Evolutionary conservation across 2,329 filamentous ascomycete genomes (phyloP), one percentile per base, ranked within the genome.

Genomic region (Aspergillus fructus): DNA sequence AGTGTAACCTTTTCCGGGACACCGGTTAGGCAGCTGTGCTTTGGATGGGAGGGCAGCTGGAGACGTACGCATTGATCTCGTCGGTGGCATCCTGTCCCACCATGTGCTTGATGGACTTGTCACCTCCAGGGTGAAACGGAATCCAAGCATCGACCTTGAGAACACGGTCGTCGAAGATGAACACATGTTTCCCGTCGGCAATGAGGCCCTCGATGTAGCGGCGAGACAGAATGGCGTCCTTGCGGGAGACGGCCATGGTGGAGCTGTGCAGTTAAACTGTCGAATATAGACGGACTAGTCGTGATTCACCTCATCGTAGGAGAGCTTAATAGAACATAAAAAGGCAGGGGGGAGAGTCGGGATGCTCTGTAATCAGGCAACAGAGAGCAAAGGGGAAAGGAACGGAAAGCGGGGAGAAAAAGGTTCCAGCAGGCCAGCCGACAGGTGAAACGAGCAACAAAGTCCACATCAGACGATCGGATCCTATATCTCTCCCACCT

Each of bases 21-120:
- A 27, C 15, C n/a, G 5, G 33, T 48, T 51, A 60, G 62, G 49
- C 17, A 55, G 63, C 57, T 66, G 62, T 49, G 19, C 19, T 33
- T 39, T 17, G 19, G 40, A 21, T 5, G 27, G 43, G 33, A 46
- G 30, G 7, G 55, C 64, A 57, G 33, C 40, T 19, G 30, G 43
- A 59, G 50, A 80, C 88, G 50, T 83, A 97, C 91, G 88, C 90
- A 73, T 89, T 91, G 60, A 97, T 88, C 76, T 97, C 94, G 74
- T 97, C 93, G 11, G 93, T 97, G 50, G 91, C 93, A 84, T 96
- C 92, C 76, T 89, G 86, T 60, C 92, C 92, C 59, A 97, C 85
- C 91, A 97, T 94, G 71, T 99, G 94, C 71, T 86, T 80, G 63
- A 99, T 96, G 54, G 93, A 85, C 76, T 92, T 94, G 67, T 93